Evolutionary conservation across 2,329 filamentous ascomycete species (phyloP).

Genomic region (Calonectria honghensis): DNA sequence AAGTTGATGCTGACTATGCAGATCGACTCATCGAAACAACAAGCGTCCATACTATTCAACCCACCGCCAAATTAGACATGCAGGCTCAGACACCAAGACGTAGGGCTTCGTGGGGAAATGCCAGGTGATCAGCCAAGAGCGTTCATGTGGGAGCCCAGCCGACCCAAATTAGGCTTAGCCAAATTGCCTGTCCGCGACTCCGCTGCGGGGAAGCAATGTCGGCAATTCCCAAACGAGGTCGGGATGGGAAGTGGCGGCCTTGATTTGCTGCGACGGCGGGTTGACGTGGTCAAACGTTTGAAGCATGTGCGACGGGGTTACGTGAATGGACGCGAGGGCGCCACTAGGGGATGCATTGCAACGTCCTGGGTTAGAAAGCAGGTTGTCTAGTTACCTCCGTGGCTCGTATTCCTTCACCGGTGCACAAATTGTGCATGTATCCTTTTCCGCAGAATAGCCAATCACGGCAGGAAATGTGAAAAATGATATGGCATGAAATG

Average conservation of each 20-base stretch:
- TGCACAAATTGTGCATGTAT: background rate
- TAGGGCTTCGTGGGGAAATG: background rate
- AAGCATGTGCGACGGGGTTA: background rate
- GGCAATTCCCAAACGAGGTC: background rate
- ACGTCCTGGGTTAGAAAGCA: background rate
- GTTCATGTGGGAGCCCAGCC: conserved; percentile 6
- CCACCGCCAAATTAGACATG: conserved; percentile 10
- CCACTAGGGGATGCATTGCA: background rate
- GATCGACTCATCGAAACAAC: conserved; percentile 4
- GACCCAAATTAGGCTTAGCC: conserved; percentile 24
- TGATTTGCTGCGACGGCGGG: background rate
- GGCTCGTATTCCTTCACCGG: background rate
- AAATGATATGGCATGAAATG: background rate
- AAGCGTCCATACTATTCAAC: conserved; percentile 2
- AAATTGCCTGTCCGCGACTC: background rate
- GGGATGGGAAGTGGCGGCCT: background rate
- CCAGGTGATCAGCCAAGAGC: conserved; percentile 16
- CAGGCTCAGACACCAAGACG: conserved; percentile 3
- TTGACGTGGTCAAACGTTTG: conserved; percentile 6
- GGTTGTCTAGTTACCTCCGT: background rate
- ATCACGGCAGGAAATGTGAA: background rate
- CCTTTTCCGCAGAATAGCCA: background rate
- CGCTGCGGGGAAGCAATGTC: conserved; percentile 2
- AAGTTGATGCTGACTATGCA: conserved; percentile 15
- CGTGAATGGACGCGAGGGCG: background rate